Evolutionary conservation across 2,329 filamentous ascomycete species (phyloP).

Genomic region (Pseudogymnoascus pannorum): DNA sequence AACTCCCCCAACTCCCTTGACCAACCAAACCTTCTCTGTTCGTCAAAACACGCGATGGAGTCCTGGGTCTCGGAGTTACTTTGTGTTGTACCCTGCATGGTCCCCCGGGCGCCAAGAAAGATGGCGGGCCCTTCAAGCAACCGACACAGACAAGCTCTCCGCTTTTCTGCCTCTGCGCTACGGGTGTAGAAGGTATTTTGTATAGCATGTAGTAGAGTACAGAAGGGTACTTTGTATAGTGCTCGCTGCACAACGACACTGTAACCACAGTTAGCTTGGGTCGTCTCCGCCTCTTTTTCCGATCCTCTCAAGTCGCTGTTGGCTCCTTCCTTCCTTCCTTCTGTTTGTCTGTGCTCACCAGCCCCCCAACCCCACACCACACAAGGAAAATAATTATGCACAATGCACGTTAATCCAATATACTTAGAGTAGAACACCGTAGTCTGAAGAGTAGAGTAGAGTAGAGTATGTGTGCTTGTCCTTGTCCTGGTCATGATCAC

Average conservation of each 20-base stretch:
- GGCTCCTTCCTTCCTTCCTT: neutral
- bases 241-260: neutral
- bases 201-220: too few species aligned
- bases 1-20: neutral
- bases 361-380: neutral
- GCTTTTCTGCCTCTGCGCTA: constrained; percentile 3
- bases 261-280: too few species aligned
- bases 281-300: neutral
- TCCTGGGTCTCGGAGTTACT: constrained; percentile 1
- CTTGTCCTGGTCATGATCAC: neutral
- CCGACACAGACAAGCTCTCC: constrained; percentile 2
- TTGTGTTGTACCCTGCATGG: constrained; percentile 3
- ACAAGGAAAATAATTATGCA: neutral
- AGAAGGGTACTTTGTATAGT: neutral
- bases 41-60: neutral
- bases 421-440: neutral
- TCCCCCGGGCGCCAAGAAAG: neutral
- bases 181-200: neutral
- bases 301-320: too few species aligned
- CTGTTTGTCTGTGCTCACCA: neutral
- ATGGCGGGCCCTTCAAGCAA: neutral
- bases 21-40: constrained; percentile 3
- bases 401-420: neutral
- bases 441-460: neutral
- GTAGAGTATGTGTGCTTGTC: neutral